phyloP scores from a whole-genome alignment of 164 flowering plant species.

The Santalum album region DNA sequence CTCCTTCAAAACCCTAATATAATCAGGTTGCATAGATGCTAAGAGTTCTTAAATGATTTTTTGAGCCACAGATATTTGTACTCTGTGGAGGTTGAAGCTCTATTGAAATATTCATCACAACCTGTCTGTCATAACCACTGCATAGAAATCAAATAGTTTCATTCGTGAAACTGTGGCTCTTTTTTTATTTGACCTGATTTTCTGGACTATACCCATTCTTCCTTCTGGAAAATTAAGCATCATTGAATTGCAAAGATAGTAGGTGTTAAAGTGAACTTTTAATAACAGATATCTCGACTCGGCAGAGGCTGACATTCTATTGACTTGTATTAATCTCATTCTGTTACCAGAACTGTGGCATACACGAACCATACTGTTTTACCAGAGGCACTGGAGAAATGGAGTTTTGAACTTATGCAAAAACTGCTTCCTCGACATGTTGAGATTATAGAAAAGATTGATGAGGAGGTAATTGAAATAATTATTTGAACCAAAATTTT shows the following conservation, averaged over 20 bases:
- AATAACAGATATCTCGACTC: not conserved
- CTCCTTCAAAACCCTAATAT: too few relatives aligned
- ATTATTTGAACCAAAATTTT: not conserved
- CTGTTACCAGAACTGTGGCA: slow-evolving; percentile 66
- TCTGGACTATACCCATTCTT: too few relatives aligned
- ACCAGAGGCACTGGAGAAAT: slow-evolving; percentile 95
- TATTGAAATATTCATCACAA: too few relatives aligned
- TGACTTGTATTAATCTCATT: not conserved
- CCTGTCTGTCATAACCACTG: too few relatives aligned
- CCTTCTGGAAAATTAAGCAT: not conserved
- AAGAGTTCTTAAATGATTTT: too few relatives aligned
- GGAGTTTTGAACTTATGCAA: slow-evolving; percentile 93
- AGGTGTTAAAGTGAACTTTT: not conserved
- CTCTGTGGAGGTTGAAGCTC: too few relatives aligned
- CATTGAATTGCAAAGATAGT: not conserved
- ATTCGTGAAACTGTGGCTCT: too few relatives aligned
- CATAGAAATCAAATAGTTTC: too few relatives aligned
- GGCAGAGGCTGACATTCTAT: not conserved
- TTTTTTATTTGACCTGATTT: not conserved
- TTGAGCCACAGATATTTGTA: too few relatives aligned
- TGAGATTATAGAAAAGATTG: slow-evolving; percentile 86
- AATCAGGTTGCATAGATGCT: too few relatives aligned
- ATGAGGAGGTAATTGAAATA: slow-evolving; percentile 59
- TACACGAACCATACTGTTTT: slow-evolving; percentile 96
- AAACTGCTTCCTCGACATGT: slow-evolving; percentile 88